These are phyloP conservation scores for Komagataella populi DNA, from an alignment of 805 yeast genomes.

Conservation along the genomic window DNA sequence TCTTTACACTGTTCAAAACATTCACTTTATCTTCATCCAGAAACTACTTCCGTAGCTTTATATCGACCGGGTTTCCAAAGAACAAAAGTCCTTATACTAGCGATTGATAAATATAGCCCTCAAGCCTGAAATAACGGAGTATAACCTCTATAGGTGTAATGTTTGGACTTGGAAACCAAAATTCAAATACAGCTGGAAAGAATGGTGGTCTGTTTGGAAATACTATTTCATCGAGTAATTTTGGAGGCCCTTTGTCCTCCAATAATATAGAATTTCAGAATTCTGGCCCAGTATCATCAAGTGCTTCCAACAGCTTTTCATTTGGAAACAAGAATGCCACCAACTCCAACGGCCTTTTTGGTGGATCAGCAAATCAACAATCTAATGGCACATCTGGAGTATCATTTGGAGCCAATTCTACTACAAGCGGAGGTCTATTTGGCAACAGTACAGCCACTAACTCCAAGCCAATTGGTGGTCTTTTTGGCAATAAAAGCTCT, in stretches of 20 bases:
- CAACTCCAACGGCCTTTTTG: not conserved
- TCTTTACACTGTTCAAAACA: not conserved
- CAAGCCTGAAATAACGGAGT: not conserved
- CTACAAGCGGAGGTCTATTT: conserved; percentile 1
- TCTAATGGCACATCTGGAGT: not conserved
- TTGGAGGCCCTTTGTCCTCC: not conserved
- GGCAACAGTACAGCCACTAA: conserved; percentile 4
- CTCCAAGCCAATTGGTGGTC: conserved; percentile 9
- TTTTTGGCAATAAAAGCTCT: conserved; percentile 11
- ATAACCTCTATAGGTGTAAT: not conserved
- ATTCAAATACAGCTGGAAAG: not conserved
- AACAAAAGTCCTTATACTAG: not conserved
- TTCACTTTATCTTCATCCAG: not conserved
- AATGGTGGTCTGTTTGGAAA: not conserved
- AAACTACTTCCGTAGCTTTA: not conserved
- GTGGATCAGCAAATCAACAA: not conserved
- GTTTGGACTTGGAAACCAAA: not conserved
- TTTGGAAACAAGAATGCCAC: not conserved
- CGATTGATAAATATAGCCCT: not conserved
- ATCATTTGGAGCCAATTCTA: not conserved
- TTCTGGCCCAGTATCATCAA: not conserved
- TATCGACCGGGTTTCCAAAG: not conserved
- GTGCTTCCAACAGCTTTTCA: not conserved
- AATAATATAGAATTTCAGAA: not conserved
- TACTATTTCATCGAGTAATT: not conserved